Conservation (phyloP, 257 asterid species). For the Solanum ossicruentum region DNA sequence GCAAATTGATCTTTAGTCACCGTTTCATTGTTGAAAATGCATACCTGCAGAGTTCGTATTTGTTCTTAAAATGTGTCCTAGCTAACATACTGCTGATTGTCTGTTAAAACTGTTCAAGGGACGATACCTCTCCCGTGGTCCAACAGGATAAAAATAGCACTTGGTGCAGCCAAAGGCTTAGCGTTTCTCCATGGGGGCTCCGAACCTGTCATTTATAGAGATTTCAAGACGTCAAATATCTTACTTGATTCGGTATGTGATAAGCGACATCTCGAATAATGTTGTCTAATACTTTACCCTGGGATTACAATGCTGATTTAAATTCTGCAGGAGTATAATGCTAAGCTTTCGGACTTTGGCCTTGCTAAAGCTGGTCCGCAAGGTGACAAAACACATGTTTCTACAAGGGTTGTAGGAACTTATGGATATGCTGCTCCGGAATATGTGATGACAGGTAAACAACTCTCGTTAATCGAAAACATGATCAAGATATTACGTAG, state of each 20-base stretch:
- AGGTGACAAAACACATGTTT: slow-evolving; percentile 92
- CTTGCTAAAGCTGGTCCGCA: slow-evolving; percentile 97
- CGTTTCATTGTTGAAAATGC: neutral
- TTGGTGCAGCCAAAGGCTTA: slow-evolving; percentile 93
- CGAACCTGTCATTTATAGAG: slow-evolving; percentile 85
- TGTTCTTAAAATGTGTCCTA: neutral
- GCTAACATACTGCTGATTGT: neutral
- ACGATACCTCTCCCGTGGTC: slow-evolving; percentile 94
- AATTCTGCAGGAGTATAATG: slow-evolving; percentile 60
- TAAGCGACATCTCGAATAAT: neutral
- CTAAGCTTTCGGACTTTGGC: slow-evolving; percentile 93
- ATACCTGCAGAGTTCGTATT: neutral
- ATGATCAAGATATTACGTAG: neutral
- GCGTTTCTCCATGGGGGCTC: slow-evolving; percentile 84
- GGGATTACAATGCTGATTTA: neutral
- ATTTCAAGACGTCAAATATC: slow-evolving; percentile 92
- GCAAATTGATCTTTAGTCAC: neutral
- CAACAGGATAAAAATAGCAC: slow-evolving; percentile 76
- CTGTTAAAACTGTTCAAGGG: slow-evolving; percentile 42
- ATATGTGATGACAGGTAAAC: slow-evolving; percentile 92
- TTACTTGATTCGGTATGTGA: slow-evolving; percentile 70
- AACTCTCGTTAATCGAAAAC: neutral
- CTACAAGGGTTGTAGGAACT: slow-evolving; percentile 86
- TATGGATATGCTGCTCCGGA: slow-evolving; percentile 97
- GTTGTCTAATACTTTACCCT: neutral